Evolutionary conservation across 257 asterid species (phyloP), one percentile per base, ranked within the genome.

Genomic region (Solanum chaucha): DNA sequence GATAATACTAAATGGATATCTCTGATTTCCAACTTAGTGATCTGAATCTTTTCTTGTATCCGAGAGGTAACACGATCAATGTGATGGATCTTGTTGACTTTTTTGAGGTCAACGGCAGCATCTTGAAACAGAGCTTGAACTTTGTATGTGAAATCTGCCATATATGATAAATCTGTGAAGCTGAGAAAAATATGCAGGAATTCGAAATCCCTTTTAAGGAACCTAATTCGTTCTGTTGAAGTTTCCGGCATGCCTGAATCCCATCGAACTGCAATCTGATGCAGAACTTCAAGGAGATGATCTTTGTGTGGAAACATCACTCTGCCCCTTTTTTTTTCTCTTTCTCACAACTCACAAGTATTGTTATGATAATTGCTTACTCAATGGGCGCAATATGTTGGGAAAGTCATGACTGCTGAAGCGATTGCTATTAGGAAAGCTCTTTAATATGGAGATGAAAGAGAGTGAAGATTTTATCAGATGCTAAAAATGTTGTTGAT

Each of bases 231-330:
- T 0, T 15, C 61, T 3, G 4, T 51, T 15, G 3, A 51, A 15
- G 59, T 51, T 51, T 51, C 22, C 0, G 0, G 59, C 3, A 48
- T 48, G 20, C 14, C 58, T 48, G 1, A 51, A 51, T 51, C 1
- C 61, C 61, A 51, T 15, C 5, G 61, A 51, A 0, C 61, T 0
- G 0, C 0, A 51, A 51, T 0, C 9, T 15, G 61, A 9, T 51
- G 61, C 22, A 51, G 0, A 51, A 2, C 9, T 51, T 51, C 61
- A 51, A 51, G 61, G 61, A 15, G 22, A 51, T 51, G 20, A 51
- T 15, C 22, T 15, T 51, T 51, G 22, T 51, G 22, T 15, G 61
- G 59, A 51, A 0, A 51, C 59, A 51, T 51, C 59, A 48, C 59
- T 48, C 59, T 5, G 8, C 20, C 59, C 28, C n/a, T n/a, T n/a